Evolutionary conservation across 2,329 filamentous ascomycete genomes (phyloP), one percentile per base, ranked within the genome.

Genomic region (Amesomyces nigricolor): DNA sequence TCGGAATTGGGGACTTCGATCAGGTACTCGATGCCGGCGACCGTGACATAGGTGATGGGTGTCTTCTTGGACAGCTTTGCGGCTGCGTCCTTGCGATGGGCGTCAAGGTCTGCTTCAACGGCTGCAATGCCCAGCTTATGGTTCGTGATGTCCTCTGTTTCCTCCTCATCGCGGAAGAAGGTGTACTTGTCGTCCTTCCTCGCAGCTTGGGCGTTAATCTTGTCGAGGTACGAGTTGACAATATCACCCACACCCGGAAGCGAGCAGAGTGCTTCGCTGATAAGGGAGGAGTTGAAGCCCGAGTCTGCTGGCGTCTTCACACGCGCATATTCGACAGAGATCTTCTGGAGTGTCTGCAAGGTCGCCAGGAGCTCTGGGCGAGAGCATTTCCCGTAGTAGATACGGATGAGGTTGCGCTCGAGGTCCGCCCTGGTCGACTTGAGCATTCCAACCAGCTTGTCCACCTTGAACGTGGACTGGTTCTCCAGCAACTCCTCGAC

Each of bases 361-460:
- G 95, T 86, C 0, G 82, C 83, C 2, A 97, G 77, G 4, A 99
- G 82, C 70, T 99, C 94, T 0, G 91, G 87, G 0, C 94, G 85
- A 0, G 89, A 88, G 70, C 91, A 97, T 73, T 95, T 96, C 48
- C 91, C 91, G 71, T 99, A 99, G 75, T 97, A 99, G 57, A 99
- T 95, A 44, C 94, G 83, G 65, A 97, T 91, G 45, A 99, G 76
- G 58, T 89, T 94, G 63, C 94, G 91, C 71, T 99, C 94, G 5
- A 99, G 81, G 67, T 99, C 94, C 5, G 81, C 84, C 67, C 80
- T 89, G 58, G 87, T 85, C 57, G 79, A 86, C 26, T 78, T 75
- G 1, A 99, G 78, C 9, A 97, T 73, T 17, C 75, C 78, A 60
- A 85, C 87, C 2, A 97, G 72, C 59, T 87, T 86, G 63, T 95